phyloP scores from a whole-genome alignment of 805 yeast species.

The Candida boleticola region DNA sequence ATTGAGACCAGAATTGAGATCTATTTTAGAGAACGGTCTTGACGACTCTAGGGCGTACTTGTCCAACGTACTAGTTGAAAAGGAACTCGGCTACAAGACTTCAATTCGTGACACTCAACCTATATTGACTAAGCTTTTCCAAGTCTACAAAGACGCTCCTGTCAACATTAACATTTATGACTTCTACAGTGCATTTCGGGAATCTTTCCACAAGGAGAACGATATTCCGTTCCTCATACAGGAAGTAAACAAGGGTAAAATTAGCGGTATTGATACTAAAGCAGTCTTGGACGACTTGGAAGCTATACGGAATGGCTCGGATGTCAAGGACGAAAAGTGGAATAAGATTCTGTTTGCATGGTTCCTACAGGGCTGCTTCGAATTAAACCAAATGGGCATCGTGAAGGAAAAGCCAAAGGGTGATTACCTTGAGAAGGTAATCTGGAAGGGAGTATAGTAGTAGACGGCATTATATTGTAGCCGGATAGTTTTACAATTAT shows the following conservation, averaged over 20 bases:
- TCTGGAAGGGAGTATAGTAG: conserved; percentile 64
- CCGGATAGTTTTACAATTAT: neutral
- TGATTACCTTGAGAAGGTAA: conserved; percentile 64
- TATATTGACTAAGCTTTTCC: conserved; percentile 54
- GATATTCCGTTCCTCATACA: conserved; percentile 13
- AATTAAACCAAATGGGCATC: conserved; percentile 67
- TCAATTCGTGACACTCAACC: conserved; percentile 30
- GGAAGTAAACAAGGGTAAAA: conserved; percentile 1
- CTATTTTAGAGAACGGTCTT: conserved; percentile 28
- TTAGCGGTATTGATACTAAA: conserved; percentile 12
- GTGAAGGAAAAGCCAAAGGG: conserved; percentile 61
- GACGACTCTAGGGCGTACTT: conserved; percentile 27
- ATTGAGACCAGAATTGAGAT: conserved; percentile 35
- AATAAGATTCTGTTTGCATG: conserved; percentile 62
- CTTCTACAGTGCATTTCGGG: conserved; percentile 60
- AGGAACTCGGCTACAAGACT: conserved; percentile 5
- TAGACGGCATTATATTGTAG: no score
- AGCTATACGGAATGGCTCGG: conserved; percentile 17
- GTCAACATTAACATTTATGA: conserved; percentile 65
- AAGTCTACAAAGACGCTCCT: conserved; percentile 77
- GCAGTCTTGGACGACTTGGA: conserved; percentile 12
- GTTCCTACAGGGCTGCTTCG: conserved; percentile 73
- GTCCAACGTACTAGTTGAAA: conserved; percentile 13
- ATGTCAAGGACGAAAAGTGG: conserved; percentile 48
- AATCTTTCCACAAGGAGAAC: conserved; percentile 34